phyloP scores from a whole-genome alignment of 23 red algal genomes.

The Gracilaria caudata region DNA sequence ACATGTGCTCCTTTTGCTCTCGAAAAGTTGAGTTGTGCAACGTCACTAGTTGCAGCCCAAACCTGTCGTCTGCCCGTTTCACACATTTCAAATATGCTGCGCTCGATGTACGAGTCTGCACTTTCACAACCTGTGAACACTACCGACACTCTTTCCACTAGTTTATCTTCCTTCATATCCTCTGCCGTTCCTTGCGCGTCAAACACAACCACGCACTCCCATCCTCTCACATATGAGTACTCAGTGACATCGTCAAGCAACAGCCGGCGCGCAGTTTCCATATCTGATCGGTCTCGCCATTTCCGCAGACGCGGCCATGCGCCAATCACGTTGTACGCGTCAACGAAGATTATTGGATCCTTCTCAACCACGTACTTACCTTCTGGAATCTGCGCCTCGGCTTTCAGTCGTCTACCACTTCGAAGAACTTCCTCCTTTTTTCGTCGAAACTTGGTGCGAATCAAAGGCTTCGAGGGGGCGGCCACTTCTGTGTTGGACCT shows the following conservation, averaged over 20 bases:
- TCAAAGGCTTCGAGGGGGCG: background rate
- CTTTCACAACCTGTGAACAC: constrained; percentile 73
- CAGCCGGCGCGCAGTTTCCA: constrained; percentile 56
- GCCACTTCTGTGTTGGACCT: background rate
- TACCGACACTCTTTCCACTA: constrained; percentile 24
- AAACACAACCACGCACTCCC: constrained; percentile 79
- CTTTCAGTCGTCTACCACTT: constrained; percentile 4
- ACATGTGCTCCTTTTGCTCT: constrained; percentile 72
- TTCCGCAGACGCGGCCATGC: constrained; percentile 70
- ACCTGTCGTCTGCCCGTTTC: constrained; percentile 60
- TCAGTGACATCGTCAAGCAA: constrained; percentile 58
- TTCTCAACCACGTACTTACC: constrained; percentile 33
- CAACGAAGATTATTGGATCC: constrained; percentile 70
- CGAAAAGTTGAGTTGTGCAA: constrained; percentile 47
- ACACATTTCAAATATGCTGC: constrained; percentile 32
- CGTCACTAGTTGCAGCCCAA: constrained; percentile 73
- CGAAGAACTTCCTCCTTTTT: constrained; percentile 34
- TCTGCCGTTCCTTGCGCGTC: constrained; percentile 53
- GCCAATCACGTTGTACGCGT: constrained; percentile 84
- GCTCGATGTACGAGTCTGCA: constrained; percentile 76
- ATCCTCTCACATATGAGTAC: constrained; percentile 59
- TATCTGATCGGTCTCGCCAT: constrained; percentile 51
- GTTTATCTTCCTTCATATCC: constrained; percentile 24
- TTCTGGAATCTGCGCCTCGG: constrained; percentile 34
- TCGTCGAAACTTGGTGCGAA: constrained; percentile 55